Conservation (phyloP, 2,329 filamentous ascomycete genomes). For the Apiospora phragmitis region DNA sequence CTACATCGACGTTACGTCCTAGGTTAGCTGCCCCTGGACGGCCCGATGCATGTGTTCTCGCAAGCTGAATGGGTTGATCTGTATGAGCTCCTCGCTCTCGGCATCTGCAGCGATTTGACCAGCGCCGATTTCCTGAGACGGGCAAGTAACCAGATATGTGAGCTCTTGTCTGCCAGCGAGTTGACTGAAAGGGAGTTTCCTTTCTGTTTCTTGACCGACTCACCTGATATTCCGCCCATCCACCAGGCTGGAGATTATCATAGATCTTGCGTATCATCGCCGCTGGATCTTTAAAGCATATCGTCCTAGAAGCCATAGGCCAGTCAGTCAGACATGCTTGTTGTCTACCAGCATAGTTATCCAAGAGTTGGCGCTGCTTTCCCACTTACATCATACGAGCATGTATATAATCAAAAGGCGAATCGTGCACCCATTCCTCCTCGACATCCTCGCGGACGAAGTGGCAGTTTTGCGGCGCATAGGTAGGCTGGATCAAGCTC, state of each 20-base stretch:
- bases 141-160: not conserved
- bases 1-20: conserved; percentile 11
- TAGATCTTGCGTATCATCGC: conserved; percentile 11
- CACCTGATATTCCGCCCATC: conserved; percentile 14
- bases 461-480: not conserved
- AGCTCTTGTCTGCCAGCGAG: not conserved
- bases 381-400: conserved; percentile 9
- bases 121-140: not conserved
- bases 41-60: conserved; percentile 8
- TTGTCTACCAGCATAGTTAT: not conserved
- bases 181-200: conserved; percentile 10
- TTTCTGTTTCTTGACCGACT: not conserved
- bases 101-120: not conserved
- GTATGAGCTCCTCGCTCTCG: not conserved
- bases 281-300: conserved; percentile 10
- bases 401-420: conserved; percentile 12
- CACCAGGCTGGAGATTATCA: conserved; percentile 14
- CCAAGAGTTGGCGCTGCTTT: not conserved
- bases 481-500: conserved; percentile 26
- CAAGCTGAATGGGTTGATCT: not conserved
- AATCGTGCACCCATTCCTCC: conserved; percentile 14
- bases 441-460: conserved; percentile 12
- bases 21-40: conserved; percentile 4
- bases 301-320: not conserved
- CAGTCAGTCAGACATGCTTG: not conserved